Conservation (phyloP, 306 rosid genomes). For the Calophaca sinica region DNA sequence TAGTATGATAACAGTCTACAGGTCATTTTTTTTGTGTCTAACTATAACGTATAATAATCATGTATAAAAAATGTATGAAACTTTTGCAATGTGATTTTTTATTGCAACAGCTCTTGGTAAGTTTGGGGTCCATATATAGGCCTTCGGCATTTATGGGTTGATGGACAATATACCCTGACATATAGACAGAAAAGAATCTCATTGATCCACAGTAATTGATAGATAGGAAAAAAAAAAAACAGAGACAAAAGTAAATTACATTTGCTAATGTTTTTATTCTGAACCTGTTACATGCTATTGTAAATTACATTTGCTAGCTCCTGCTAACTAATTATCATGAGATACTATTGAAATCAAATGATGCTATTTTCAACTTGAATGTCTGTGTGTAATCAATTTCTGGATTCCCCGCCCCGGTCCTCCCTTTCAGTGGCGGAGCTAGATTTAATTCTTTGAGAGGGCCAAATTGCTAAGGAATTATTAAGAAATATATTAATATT, state of each 20-base stretch:
- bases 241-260: neutral
- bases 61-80: neutral
- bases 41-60: neutral
- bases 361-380: too few species aligned
- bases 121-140: slow-evolving; percentile 1
- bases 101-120: slow-evolving; percentile 15
- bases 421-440: too few species aligned
- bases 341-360: slow-evolving; percentile 19
- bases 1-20: slow-evolving; percentile 39
- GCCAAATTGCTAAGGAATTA: too few species aligned
- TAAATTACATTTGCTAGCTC: slow-evolving; percentile 16
- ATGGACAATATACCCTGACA: slow-evolving; percentile 1
- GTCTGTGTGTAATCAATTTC: neutral
- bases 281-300: neutral
- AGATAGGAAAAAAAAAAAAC: neutral
- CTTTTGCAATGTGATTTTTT: slow-evolving; percentile 20
- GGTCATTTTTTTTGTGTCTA: slow-evolving; percentile 17
- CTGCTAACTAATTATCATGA: slow-evolving; percentile 2
- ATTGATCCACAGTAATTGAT: neutral
- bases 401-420: neutral
- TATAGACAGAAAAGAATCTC: slow-evolving; percentile 13
- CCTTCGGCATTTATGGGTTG: slow-evolving; percentile 12
- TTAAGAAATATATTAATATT: too few species aligned
- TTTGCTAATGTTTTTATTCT: neutral
- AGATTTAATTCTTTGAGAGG: too few species aligned